These are phyloP conservation scores for Phaseolus coccineus DNA, from an alignment of 331 rosid species.

Conservation along the genomic window DNA sequence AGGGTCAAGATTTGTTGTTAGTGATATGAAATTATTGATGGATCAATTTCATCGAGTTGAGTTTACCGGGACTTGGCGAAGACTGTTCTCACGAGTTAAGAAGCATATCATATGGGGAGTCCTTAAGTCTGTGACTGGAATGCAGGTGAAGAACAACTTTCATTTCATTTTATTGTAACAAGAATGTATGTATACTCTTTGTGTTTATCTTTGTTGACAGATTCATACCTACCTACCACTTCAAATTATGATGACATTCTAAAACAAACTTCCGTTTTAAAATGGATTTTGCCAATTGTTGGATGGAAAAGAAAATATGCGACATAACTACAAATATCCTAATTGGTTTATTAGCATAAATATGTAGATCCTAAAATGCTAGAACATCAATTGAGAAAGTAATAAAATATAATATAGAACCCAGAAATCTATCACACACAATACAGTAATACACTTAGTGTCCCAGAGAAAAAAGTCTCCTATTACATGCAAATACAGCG, in stretches of 20 bases:
- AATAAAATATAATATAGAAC: no score
- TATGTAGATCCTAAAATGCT: not conserved
- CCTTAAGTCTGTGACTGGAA: conserved; percentile 94
- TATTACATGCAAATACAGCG: no score
- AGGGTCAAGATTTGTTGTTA: conserved; percentile 89
- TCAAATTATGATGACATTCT: conserved; percentile 17
- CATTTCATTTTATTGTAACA: conserved; percentile 17
- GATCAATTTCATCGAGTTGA: conserved; percentile 95
- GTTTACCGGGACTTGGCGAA: conserved; percentile 91
- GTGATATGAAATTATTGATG: conserved; percentile 87
- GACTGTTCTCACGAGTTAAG: conserved; percentile 92
- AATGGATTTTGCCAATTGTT: conserved; percentile 16
- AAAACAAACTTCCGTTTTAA: conserved; percentile 3
- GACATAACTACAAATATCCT: not conserved
- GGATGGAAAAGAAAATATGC: not conserved
- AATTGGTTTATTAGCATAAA: not conserved
- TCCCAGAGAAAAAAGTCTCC: no score
- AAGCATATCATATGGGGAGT: conserved; percentile 99
- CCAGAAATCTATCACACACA: no score
- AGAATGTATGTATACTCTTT: not conserved
- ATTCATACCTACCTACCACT: conserved; percentile 32
- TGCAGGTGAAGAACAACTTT: conserved; percentile 73
- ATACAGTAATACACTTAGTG: no score
- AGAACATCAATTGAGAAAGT: no score
- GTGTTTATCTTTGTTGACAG: conserved; percentile 14